Conservation (phyloP, 768 basidiomycete genomes). For the Cyclocybe cylindracea region DNA sequence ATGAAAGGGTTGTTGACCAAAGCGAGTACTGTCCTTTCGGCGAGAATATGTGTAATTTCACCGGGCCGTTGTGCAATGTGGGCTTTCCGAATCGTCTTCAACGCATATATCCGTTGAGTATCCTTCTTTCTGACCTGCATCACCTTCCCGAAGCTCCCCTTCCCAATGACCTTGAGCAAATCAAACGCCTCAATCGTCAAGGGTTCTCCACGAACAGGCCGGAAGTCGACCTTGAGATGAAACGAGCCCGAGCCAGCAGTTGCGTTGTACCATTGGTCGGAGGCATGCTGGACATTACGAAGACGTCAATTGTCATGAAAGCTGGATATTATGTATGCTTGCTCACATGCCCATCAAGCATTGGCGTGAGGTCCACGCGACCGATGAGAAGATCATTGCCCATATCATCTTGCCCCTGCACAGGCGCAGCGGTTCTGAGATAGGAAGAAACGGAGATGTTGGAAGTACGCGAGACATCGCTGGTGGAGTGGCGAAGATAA, state of each 20-base stretch:
- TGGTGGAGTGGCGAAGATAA: conserved; percentile 27
- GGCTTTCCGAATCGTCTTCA: conserved; percentile 98
- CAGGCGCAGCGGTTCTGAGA: conserved; percentile 75
- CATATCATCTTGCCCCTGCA: conserved; percentile 87
- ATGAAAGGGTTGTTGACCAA: conserved; percentile 99
- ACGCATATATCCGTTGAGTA: conserved; percentile 94
- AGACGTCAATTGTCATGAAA: conserved; percentile 12
- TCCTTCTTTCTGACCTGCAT: conserved; percentile 99
- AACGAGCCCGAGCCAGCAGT: conserved; percentile 87
- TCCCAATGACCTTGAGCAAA: conserved; percentile 95
- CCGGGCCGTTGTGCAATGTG: conserved; percentile 95
- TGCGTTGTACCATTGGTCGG: conserved; percentile 90
- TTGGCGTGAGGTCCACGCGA: conserved; percentile 87
- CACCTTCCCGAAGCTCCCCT: conserved; percentile 97
- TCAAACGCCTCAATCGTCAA: conserved; percentile 98
- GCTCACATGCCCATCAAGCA: conserved; percentile 75
- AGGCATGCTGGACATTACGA: conserved; percentile 55
- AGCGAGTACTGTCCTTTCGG: conserved; percentile 94
- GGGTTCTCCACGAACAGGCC: conserved; percentile 78
- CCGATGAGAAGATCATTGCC: conserved; percentile 95
- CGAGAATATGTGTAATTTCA: conserved; percentile 97
- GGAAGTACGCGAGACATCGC: conserved; percentile 93
- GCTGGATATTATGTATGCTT: not conserved
- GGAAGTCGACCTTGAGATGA: conserved; percentile 95
- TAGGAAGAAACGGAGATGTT: conserved; percentile 93